phyloP scores from a whole-genome alignment of 495 filamentous ascomycete species.

The Tuber umbilicatum region DNA sequence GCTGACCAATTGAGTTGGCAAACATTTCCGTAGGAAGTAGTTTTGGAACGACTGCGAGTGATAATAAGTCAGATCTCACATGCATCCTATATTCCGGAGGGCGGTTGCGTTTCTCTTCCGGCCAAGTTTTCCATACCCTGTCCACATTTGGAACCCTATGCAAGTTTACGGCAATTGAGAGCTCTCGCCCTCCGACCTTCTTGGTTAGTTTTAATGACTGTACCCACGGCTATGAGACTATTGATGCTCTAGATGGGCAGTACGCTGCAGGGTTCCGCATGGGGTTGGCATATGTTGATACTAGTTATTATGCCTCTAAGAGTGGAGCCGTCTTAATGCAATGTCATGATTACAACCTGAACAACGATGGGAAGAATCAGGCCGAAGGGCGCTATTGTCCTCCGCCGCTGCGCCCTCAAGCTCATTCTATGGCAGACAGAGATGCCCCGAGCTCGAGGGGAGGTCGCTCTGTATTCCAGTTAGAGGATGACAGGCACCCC shows the following conservation, averaged over 20 bases:
- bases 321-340: not conserved
- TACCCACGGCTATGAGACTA: slow-evolving; percentile 21
- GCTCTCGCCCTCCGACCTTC: slow-evolving; percentile 27
- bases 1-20: slow-evolving; percentile 25
- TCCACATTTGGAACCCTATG: slow-evolving; percentile 33
- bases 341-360: not conserved
- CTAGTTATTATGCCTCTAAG: not conserved
- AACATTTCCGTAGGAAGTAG: slow-evolving; percentile 20
- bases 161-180: slow-evolving; percentile 31
- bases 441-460: not conserved
- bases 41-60: not conserved
- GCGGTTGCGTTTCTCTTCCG: slow-evolving; percentile 3
- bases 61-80: slow-evolving; percentile 22
- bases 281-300: not conserved
- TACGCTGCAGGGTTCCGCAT: slow-evolving; percentile 21
- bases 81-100: slow-evolving; percentile 30
- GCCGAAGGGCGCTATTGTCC: not conserved
- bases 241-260: slow-evolving; percentile 38
- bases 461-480: not conserved
- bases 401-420: not conserved
- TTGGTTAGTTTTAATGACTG: slow-evolving; percentile 30
- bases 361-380: not conserved
- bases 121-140: slow-evolving; percentile 26
- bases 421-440: not conserved
- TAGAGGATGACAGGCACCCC: not conserved